Conservation (phyloP, 2,329 filamentous ascomycete genomes). For the Penicillium crustosum region DNA sequence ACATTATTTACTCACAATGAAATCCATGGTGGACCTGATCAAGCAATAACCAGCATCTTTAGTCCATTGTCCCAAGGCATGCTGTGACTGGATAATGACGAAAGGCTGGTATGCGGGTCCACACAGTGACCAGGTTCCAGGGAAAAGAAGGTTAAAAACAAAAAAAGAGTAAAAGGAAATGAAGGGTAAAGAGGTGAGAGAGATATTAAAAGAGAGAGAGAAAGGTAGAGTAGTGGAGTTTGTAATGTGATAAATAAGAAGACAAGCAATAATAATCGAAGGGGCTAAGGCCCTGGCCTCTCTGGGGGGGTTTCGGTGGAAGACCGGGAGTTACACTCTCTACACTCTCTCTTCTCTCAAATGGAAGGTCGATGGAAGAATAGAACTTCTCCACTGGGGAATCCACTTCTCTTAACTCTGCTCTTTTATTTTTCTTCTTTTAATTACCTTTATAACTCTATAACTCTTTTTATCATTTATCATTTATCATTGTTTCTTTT, state of each 20-base stretch:
- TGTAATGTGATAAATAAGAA: constrained; percentile 6
- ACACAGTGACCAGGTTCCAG: constrained; percentile 20
- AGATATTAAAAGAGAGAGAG: neutral
- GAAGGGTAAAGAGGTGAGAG: constrained; percentile 10
- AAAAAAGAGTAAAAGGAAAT: neutral
- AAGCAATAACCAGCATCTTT: constrained; percentile 23
- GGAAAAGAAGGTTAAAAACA: constrained; percentile 13
- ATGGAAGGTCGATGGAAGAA: constrained; percentile 7
- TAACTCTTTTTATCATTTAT: neutral
- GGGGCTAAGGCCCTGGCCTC: constrained; percentile 5
- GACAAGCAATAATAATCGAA: constrained; percentile 11
- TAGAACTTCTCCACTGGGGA: neutral
- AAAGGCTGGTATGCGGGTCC: constrained; percentile 23
- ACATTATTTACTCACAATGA: constrained; percentile 40
- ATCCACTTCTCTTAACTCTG: neutral
- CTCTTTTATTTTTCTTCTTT: neutral
- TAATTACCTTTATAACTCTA: neutral
- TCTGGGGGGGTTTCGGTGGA: constrained; percentile 16
- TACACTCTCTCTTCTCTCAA: neutral
- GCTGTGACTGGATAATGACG: constrained; percentile 21
- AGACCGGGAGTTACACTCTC: constrained; percentile 13
- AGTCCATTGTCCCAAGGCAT: constrained; percentile 38
- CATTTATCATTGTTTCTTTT: neutral
- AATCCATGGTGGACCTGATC: constrained; percentile 40
- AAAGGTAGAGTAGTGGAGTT: neutral